Percentiles rank a stretch among this genome's conserved stretches.
Evolutionary conservation across 768 basidiomycete genomes (phyloP).

Genomic region (Leccinum rimulosum): DNA sequence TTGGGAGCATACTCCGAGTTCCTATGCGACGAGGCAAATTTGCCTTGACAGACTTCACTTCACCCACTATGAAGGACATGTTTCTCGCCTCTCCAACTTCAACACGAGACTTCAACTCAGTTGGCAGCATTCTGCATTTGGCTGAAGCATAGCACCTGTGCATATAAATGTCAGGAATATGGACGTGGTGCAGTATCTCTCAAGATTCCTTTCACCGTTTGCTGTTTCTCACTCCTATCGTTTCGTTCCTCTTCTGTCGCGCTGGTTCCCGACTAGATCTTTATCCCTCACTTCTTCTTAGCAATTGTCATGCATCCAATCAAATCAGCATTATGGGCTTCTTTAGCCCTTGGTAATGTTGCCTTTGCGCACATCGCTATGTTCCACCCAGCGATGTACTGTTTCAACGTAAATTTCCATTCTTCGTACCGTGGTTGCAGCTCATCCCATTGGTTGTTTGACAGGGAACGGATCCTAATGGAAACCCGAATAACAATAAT

Average conservation of each 20-base stretch:
- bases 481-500: neutral
- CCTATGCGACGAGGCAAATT: neutral
- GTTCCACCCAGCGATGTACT: constrained; percentile 1
- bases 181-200: neutral
- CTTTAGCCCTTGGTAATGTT: constrained; percentile 12
- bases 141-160: neutral
- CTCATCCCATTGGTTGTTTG: neutral
- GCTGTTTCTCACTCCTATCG: neutral
- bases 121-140: neutral
- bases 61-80: neutral
- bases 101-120: neutral
- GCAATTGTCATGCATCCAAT: constrained; percentile 1
- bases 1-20: neutral
- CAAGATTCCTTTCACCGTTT: neutral
- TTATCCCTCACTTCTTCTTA: neutral
- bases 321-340: constrained; percentile 1
- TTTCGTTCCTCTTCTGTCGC: neutral
- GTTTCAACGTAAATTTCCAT: constrained; percentile 4
- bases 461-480: neutral
- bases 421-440: neutral
- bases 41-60: neutral
- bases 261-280: constrained; percentile 8
- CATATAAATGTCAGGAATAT: constrained; percentile 6
- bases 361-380: constrained; percentile 1
- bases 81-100: neutral